phyloP scores from a whole-genome alignment of 495 filamentous ascomycete genomes.

The Apodospora peruviana region DNA sequence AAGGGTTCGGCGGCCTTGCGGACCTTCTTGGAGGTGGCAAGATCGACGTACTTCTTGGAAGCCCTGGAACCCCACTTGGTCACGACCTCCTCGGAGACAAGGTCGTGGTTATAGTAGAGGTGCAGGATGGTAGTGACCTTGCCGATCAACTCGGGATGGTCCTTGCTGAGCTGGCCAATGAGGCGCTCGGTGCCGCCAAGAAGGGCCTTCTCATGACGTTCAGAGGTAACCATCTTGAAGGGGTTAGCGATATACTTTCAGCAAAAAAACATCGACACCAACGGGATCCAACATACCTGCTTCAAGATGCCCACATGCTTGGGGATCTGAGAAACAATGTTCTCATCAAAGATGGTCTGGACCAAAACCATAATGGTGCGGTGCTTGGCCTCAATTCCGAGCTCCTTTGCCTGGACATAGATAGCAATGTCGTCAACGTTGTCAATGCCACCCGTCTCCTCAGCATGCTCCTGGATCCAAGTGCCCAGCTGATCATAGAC shows the following conservation, averaged over 20 bases:
- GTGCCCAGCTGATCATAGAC: conserved; percentile 88
- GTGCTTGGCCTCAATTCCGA: conserved; percentile 93
- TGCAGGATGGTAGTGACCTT: conserved; percentile 81
- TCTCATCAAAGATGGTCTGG: conserved; percentile 88
- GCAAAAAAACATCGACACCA: background rate
- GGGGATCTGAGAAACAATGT: conserved; percentile 75
- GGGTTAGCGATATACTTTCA: conserved; percentile 27
- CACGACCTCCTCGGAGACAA: conserved; percentile 79
- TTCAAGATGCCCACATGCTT: conserved; percentile 79
- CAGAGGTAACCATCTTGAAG: conserved; percentile 69
- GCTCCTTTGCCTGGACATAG: conserved; percentile 92
- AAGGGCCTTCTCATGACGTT: conserved; percentile 92
- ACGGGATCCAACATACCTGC: conserved; percentile 49
- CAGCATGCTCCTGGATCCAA: conserved; percentile 78
- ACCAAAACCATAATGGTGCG: conserved; percentile 87
- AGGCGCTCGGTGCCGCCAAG: conserved; percentile 96
- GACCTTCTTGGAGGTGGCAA: conserved; percentile 86
- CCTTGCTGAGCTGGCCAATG: conserved; percentile 59
- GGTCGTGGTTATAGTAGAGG: conserved; percentile 80
- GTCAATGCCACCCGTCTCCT: conserved; percentile 62
- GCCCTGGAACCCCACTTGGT: conserved; percentile 90
- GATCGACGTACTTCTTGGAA: conserved; percentile 95
- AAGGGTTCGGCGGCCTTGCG: conserved; percentile 92
- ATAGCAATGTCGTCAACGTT: conserved; percentile 82
- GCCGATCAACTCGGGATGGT: conserved; percentile 69